Evolutionary conservation across 768 basidiomycete genomes (phyloP), one percentile per base, ranked within the genome.

Genomic region (Mycena floridula): DNA sequence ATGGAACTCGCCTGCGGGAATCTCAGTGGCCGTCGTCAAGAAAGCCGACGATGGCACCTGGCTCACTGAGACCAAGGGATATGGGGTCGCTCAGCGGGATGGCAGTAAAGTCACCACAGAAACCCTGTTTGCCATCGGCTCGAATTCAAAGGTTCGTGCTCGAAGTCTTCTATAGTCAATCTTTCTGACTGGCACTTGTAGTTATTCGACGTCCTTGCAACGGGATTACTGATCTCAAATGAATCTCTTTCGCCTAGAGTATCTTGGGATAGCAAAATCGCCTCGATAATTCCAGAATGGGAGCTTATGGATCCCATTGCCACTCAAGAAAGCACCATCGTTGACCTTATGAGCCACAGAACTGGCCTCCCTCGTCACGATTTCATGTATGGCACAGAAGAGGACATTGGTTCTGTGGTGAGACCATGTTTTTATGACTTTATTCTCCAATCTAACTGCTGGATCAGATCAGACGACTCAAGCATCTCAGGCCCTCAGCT

Each of bases 261-360:
- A 7, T 40, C 42, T 9, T 59, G 58, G 58, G 46, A 42, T 9
- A 53, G 58, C 4, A 59, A 58, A 36, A 44, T 62, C 3, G 43
- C 32, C 16, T 48, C 51, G 3, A 47, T 62, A 54, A n/a, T n/a
- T n/a, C n/a, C n/a, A n/a, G n/a, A n/a, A n/a, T n/a, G n/a, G n/a
- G n/a, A n/a, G n/a, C n/a, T n/a, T n/a, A n/a, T n/a, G n/a, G n/a
- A n/a, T n/a, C n/a, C n/a, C n/a, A n/a, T n/a, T n/a, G n/a, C n/a
- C 2, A 48, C 50, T 4, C 37, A 45, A 24, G 46, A 53, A 24
- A 51, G 45, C 13, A 45, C 53, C 2, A 53, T 62, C 25, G 40
- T 53, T 25, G 60, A 62, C 37, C 42, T 57, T 3, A 56, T 60
- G 56, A 56, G n/a, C n/a, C n/a, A n/a, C n/a, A n/a, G n/a, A n/a